Evolutionary conservation across 2,329 filamentous ascomycete species (phyloP).

Genomic region (Venturia pyrina): DNA sequence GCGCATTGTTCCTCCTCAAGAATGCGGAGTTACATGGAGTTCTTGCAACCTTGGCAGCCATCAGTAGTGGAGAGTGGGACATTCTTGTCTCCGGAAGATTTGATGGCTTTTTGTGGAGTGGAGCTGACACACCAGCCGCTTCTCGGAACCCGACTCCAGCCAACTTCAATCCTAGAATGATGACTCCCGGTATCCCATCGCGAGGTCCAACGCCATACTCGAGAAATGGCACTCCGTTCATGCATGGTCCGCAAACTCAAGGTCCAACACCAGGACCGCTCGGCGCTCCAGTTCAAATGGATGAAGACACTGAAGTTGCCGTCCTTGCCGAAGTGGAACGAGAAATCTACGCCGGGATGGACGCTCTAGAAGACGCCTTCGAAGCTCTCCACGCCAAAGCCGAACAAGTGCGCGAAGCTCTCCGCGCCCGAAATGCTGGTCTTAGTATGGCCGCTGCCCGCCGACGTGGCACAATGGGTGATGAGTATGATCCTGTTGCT

Average conservation of each 20-base stretch:
- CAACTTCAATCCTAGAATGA: background rate
- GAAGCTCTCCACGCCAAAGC: slow-evolving; percentile 82
- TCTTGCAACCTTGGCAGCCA: slow-evolving; percentile 75
- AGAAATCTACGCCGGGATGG: slow-evolving; percentile 90
- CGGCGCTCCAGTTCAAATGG: slow-evolving; percentile 72
- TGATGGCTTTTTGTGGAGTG: slow-evolving; percentile 90
- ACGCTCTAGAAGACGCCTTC: slow-evolving; percentile 86
- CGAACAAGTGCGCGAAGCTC: slow-evolving; percentile 64
- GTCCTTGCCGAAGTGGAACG: slow-evolving; percentile 84
- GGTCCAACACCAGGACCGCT: slow-evolving; percentile 26
- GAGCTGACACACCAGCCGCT: slow-evolving; percentile 57
- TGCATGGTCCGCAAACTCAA: slow-evolving; percentile 20
- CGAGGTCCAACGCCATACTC: slow-evolving; percentile 37
- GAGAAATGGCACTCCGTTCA: background rate
- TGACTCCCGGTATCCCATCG: slow-evolving; percentile 25
- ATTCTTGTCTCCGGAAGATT: slow-evolving; percentile 90
- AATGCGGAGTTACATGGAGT: slow-evolving; percentile 76
- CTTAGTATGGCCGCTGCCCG: slow-evolving; percentile 56
- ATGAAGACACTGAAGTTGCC: slow-evolving; percentile 89
- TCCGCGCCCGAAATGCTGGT: slow-evolving; percentile 75
- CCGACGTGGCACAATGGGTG: slow-evolving; percentile 37
- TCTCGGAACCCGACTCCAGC: slow-evolving; percentile 10
- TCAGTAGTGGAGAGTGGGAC: slow-evolving; percentile 91
- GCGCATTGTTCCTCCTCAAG: slow-evolving; percentile 75
- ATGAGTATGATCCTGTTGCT: slow-evolving; percentile 30